Evolutionary conservation across 2,329 filamentous ascomycete species (phyloP), one percentile per base, ranked within the genome.

Genomic region (Neoarthrinium moseri): DNA sequence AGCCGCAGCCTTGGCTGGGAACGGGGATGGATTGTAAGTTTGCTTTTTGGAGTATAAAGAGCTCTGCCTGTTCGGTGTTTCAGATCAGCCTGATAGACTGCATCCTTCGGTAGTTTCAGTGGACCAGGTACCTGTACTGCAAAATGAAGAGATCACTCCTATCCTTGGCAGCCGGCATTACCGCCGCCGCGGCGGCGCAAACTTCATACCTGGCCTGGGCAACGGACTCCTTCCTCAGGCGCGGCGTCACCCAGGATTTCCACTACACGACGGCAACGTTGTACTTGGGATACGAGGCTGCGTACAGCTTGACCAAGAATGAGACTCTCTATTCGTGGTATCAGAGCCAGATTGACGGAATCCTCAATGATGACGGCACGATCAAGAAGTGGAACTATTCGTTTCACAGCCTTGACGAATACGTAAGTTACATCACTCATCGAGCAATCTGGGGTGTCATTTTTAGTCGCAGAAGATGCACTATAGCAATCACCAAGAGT

Each of bases 371-470:
- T n/a, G 60, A 78, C 32, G 78, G 78, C 11, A 72, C 69, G 4
- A 62, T 79, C 46, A 59, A 61, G 12, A 63, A 65, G 15, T 81
- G 74, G 65, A 66, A 74, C 44, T 59, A 69, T 12, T 60, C 61
- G 3, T 71, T 68, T 54, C 74, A 79, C 62, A 76, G 73, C 3
- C 65, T 77, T 1, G 73, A 77, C 49, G 72, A 80, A 47, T 71
- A 80, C 49, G 39, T 43, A 7, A 43, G 39, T 43, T 8, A 8
- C 2, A 32, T 1, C 18, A 4, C 12, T 20, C 15, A 17, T 29
- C 24, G 6, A n/a, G n/a, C n/a, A n/a, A n/a, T n/a, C n/a, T n/a
- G n/a, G n/a, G n/a, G n/a, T n/a, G n/a, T n/a, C n/a, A n/a, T n/a
- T n/a, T n/a, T n/a, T n/a, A n/a, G n/a, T n/a, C n/a, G n/a, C n/a